Evolutionary conservation across 805 yeast species (phyloP), one percentile per base, ranked within the genome.

Genomic region (Lipomyces yamadae): DNA sequence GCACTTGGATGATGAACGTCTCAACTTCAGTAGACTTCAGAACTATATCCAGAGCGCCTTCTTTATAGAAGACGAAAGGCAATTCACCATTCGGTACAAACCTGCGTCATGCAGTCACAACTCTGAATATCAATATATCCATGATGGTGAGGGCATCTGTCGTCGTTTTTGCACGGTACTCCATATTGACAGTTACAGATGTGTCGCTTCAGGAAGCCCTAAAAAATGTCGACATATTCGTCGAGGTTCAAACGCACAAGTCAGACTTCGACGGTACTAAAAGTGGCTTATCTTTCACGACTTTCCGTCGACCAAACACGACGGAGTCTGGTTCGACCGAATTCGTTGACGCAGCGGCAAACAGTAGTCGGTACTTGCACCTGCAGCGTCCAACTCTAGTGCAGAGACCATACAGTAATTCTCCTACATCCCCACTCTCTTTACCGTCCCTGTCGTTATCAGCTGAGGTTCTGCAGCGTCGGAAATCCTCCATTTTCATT

Each of bases 21-120:
- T 64, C 34, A 57, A 56, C 29, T 58, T 57, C 59, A 56, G 54
- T 32, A 58, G 68, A n/a, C 61, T 67, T 35, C 61, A 39, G 39
- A 60, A 61, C n/a, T 67, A 61, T 58, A 57, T 67, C 42, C 68
- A 59, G 42, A 52, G 65, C 35, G 70, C 70, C 53, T 67, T 67
- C 63, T 64, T 58, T 35, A 64, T 67, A 58, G 66, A 61, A 45
- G 54, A 42, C 57, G 53, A 32, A 11, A 35, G 60, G 45, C 48
- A 53, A 4, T 48, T 61, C 52, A 37, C 62, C 24, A 48, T 64
- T 10, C 62, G 60, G 39, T 54, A 53, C 42, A 29, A 56, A 3
- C 48, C 56, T 29, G 62, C 34, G 2, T 13, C 29, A 3, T 7
- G 7, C 2, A n/a, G 29, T 29, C 48, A 35, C 15, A 33, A n/a